Base-by-base conservation (phyloP, 2,329 filamentous ascomycete species). In the Arthrinium phaeospermum region DNA sequence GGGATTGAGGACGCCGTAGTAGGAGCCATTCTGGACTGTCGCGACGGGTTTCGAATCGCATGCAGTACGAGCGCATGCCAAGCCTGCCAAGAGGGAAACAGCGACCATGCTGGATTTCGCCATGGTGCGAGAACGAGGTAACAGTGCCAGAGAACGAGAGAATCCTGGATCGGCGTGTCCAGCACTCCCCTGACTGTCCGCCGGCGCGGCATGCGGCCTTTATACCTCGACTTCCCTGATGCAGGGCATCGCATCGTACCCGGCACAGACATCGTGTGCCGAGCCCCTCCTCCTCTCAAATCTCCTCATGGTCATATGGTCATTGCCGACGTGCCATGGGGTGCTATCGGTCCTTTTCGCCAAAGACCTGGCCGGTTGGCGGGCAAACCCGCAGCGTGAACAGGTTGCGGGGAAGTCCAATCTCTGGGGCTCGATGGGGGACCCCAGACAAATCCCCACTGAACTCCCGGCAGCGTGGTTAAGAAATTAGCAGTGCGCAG, bases 21-120 rank as follows among this genome's bases (percentile, higher is more conserved):
- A 87, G 0, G 86, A 87, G 41, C 87, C 86, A 76, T 88, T 44
- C n/a, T 51, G 47, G 5, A 70, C 57, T 14, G 30, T 64, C 34
- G 57, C 57, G 22, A 64, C 22, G 19, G 57, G 57, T 6, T 41
- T 64, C 3, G 30, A n/a, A 8, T 64, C 22, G 10, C 19, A 24
- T 2, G 57, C 30, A 4, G 57, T 34, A 8, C 22, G 57, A 13
- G 57, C 57, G 34, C 30, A 64, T 41, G 57, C 57, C 5, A 64
- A 19, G 57, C 57, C 34, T 41, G 57, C 57, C 34, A 64, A 64
- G 57, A 64, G 34, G 34, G 57, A 64, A 12, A 64, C 4, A 22
- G 19, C 3, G 34, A 37, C 8, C 57, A 64, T 14, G 34, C 57
- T 41, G 34, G 34, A 41, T 41, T 41, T 41, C 4, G 34, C 10